Conservation (phyloP, 768 basidiomycete genomes). For the Collybia sp. region DNA sequence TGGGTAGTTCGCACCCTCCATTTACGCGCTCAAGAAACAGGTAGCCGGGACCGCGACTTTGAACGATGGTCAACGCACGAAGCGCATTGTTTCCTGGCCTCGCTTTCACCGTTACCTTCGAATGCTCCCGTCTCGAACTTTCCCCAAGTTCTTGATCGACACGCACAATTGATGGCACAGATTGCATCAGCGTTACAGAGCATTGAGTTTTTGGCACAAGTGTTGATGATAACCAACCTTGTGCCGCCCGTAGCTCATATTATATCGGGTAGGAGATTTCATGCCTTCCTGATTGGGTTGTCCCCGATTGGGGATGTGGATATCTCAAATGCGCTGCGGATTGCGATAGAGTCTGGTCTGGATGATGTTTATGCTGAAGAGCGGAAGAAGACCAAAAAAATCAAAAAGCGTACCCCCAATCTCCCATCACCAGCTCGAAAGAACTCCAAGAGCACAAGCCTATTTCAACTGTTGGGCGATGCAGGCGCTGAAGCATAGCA, state of each 20-base stretch:
- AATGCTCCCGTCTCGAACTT: conserved; percentile 10
- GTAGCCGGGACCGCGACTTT: conserved; percentile 53
- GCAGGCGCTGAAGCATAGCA: conserved; percentile 25
- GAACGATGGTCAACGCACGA: conserved; percentile 71
- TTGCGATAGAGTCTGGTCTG: conserved; percentile 41
- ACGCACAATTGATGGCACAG: conserved; percentile 68
- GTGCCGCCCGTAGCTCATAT: conserved; percentile 39
- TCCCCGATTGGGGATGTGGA: conserved; percentile 11
- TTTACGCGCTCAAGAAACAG: conserved; percentile 42
- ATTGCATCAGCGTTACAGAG: conserved; percentile 52
- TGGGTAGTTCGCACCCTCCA: conserved; percentile 55
- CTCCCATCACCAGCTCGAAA: no score
- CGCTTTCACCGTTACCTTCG: conserved; percentile 12
- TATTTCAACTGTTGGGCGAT: conserved; percentile 36
- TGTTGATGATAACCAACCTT: conserved; percentile 48
- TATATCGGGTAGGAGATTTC: conserved; percentile 61
- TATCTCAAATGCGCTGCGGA: conserved; percentile 35
- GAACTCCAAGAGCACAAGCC: conserved; percentile 12
- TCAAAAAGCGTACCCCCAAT: conserved; percentile 11
- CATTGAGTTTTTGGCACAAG: conserved; percentile 56
- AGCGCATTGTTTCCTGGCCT: conserved; percentile 51
- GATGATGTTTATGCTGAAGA: conserved; percentile 46
- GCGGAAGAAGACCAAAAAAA: conserved; percentile 32
- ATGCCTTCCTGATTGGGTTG: conserved; percentile 40
- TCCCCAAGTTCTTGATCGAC: conserved; percentile 48